phyloP scores from a whole-genome alignment of 1,284 basidiomycete genomes.

The Fomitiporia mediterranea region DNA sequence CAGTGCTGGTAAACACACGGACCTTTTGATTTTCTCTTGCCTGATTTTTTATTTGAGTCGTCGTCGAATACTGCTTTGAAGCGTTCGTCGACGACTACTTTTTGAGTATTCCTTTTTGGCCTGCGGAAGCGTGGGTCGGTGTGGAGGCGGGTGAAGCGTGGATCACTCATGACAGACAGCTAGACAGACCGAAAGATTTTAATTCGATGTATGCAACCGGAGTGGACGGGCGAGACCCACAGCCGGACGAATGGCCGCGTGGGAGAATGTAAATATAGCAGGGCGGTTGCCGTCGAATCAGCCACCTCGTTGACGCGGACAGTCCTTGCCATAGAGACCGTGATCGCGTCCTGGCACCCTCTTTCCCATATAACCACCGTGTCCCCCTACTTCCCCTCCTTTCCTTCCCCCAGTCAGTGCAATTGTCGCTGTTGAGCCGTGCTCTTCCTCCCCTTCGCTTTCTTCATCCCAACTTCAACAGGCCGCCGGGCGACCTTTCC shows the following conservation, averaged over 20 bases:
- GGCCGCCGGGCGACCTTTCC: slow-evolving; percentile 37
- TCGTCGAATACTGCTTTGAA: slow-evolving; percentile 79
- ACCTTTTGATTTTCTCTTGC: slow-evolving; percentile 41
- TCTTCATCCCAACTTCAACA: slow-evolving; percentile 23
- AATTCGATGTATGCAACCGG: background rate
- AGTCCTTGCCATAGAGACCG: slow-evolving; percentile 10
- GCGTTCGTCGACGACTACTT: slow-evolving; percentile 90
- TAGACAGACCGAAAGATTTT: background rate
- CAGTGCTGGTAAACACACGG: slow-evolving; percentile 21
- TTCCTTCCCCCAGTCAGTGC: slow-evolving; percentile 29
- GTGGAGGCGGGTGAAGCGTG: slow-evolving; percentile 82
- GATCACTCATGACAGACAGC: slow-evolving; percentile 60
- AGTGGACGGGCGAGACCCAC: too few species aligned
- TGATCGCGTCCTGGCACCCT: slow-evolving; percentile 7
- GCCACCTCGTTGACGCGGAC: too few species aligned
- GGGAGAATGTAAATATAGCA: background rate
- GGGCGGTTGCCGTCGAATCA: background rate
- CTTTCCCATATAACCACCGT: slow-evolving; percentile 23
- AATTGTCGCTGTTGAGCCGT: slow-evolving; percentile 23
- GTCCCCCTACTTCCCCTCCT: slow-evolving; percentile 19
- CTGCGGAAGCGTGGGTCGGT: slow-evolving; percentile 92
- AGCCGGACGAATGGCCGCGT: background rate
- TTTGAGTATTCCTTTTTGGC: slow-evolving; percentile 75
- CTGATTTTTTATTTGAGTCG: slow-evolving; percentile 27
- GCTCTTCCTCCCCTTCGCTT: slow-evolving; percentile 17